These are phyloP conservation scores for Collybia mongolica DNA, from an alignment of 768 basidiomycete species.

Conservation along the genomic window DNA sequence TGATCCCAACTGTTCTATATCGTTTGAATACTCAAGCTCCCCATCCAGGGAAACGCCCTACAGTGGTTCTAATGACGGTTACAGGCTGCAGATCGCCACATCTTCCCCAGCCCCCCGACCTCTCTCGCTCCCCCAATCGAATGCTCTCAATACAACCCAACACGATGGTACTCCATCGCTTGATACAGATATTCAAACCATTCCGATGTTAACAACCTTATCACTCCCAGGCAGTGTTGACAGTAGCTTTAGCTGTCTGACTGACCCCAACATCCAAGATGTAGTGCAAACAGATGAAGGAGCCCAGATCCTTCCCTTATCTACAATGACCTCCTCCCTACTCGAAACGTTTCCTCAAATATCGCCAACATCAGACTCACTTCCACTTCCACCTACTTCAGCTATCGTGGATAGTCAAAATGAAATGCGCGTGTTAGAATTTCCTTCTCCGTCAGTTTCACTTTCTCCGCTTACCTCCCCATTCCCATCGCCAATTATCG, in stretches of 20 bases:
- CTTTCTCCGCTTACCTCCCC: conserved; percentile 18
- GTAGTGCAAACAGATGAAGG: not conserved
- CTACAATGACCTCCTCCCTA: conserved; percentile 2
- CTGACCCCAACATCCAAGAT: conserved; percentile 7
- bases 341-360: not conserved
- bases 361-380: not conserved
- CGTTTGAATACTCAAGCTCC: conserved; percentile 15
- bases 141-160: conserved; percentile 2
- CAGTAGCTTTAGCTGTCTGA: conserved; percentile 10
- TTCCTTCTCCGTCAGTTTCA: conserved; percentile 14
- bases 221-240: conserved; percentile 27
- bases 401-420: conserved; percentile 9
- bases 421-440: conserved; percentile 8
- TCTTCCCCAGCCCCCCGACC: conserved; percentile 9
- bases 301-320: not conserved
- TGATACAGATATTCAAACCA: conserved; percentile 19
- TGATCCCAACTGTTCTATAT: conserved; percentile 10
- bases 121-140: conserved; percentile 8
- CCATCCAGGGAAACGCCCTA: conserved; percentile 28
- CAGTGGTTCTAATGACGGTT: conserved; percentile 14
- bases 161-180: conserved; percentile 17
- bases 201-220: conserved; percentile 17
- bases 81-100: not conserved
- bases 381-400: conserved; percentile 6
- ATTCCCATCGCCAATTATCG: conserved; percentile 6